A percentile compares a stretch with the other conserved stretches of the same genome.
phyloP scores from a whole-genome alignment of 208 protist species.

The Angomonas ambiguus region DNA sequence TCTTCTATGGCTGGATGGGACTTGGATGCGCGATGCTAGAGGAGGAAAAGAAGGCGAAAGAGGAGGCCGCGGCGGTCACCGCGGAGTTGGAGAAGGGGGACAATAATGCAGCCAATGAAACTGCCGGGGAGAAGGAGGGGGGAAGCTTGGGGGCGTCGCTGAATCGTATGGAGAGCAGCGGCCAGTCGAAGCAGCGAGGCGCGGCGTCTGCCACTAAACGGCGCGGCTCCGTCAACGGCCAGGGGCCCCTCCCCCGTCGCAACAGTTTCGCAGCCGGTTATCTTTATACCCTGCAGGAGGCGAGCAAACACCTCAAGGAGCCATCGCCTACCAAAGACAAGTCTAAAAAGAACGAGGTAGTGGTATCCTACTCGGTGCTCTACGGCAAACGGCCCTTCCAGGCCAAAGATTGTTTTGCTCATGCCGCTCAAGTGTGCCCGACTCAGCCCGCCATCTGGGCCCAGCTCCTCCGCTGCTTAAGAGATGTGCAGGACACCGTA shows the following conservation, averaged over 20 bases:
- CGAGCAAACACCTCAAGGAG: neutral
- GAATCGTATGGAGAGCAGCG: neutral
- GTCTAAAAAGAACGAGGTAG: neutral
- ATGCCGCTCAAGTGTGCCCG: constrained; percentile 18
- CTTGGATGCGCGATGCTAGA: constrained; percentile 23
- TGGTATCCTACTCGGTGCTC: constrained; percentile 19
- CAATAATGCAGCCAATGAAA: too few species aligned
- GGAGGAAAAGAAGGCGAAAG: constrained; percentile 15
- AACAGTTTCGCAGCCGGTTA: neutral
- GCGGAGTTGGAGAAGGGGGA: neutral
- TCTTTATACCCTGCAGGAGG: neutral
- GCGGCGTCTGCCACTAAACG: neutral
- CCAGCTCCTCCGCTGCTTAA: constrained; percentile 13
- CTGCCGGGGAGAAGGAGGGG: neutral
- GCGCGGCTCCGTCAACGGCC: neutral
- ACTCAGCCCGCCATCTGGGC: constrained; percentile 16
- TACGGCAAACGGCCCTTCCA: constrained; percentile 24
- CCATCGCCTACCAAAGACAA: neutral
- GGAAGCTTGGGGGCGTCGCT: neutral
- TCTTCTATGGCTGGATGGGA: constrained; percentile 23
- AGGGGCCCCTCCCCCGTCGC: neutral
- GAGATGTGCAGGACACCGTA: constrained; percentile 4
- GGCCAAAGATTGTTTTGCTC: constrained; percentile 24
- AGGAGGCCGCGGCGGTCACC: constrained; percentile 3
- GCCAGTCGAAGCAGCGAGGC: neutral